Conservation (phyloP, 2,329 filamentous ascomycete genomes). For the Sodiomyces alkalinus region DNA sequence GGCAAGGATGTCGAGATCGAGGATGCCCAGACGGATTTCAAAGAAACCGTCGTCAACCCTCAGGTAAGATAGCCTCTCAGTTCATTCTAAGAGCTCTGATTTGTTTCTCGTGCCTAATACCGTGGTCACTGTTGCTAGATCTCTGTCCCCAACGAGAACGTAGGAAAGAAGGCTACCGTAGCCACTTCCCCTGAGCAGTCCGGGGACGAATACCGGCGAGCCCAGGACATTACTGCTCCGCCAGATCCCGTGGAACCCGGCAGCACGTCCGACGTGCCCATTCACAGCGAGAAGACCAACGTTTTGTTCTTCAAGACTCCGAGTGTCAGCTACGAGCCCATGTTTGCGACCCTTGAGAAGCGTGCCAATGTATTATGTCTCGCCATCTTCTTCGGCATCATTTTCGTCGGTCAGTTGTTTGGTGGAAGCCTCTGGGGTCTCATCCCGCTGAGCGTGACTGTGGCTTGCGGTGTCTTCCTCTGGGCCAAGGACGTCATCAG, state of each 20-base stretch:
- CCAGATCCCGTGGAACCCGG: slow-evolving; percentile 73
- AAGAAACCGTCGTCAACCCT: slow-evolving; percentile 58
- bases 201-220: slow-evolving; percentile 64
- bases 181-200: slow-evolving; percentile 58
- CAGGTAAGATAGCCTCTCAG: slow-evolving; percentile 34
- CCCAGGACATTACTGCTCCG: slow-evolving; percentile 80
- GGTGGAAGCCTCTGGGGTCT: slow-evolving; percentile 65
- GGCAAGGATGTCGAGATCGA: slow-evolving; percentile 76
- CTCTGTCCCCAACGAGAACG: slow-evolving; percentile 78
- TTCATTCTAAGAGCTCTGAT: too few relatives aligned
- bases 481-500: slow-evolving; percentile 82
- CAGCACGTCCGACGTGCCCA: slow-evolving; percentile 83
- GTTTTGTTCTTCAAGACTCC: slow-evolving; percentile 92
- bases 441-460: slow-evolving; percentile 54
- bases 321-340: slow-evolving; percentile 76
- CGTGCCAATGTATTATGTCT: slow-evolving; percentile 56
- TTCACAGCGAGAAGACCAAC: slow-evolving; percentile 92
- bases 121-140: slow-evolving; percentile 31
- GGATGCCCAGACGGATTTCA: slow-evolving; percentile 55
- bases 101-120: too few relatives aligned
- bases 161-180: slow-evolving; percentile 59
- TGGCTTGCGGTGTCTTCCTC: slow-evolving; percentile 67
- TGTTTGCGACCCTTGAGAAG: slow-evolving; percentile 62
- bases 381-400: slow-evolving; percentile 56
- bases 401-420: slow-evolving; percentile 65